Base-by-base conservation (phyloP, 2,329 filamentous ascomycete genomes). In the Fusarium sp. region DNA sequence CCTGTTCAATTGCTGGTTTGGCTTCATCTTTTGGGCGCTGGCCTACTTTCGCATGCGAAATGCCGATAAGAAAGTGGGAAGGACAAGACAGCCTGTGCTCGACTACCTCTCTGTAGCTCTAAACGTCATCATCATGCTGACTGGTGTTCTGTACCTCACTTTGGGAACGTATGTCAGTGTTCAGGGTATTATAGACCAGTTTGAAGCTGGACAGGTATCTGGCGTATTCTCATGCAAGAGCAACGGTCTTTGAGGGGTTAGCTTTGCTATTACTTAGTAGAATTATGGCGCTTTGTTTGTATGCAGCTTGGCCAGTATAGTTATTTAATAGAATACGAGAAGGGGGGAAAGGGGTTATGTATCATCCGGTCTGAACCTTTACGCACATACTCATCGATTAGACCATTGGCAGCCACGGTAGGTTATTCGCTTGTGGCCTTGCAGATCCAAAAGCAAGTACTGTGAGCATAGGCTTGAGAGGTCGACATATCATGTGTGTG, bases 21-120 rank as follows among this genome's bases (percentile, higher is more conserved):
- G 94, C 24, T 98, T 97, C 84, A 97, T 97, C 76, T 98, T 97
- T 83, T 98, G 92, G 92, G 92, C 91, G 11, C 85, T 93, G 2
- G 92, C 92, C 2, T 95, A 93, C 77, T 87, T 94, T 73, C 87
- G 91, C 57, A 93, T 94, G 91, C 86, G 92, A 47, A 82, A 82
- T 30, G 90, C 87, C 4, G 91, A 93, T 7, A 76, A 83, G 1
- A 81, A 83, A 0, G 84, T 86, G 34, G 84, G 86, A 55, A 85
- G 83, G 61, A 82, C 80, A 3, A 82, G 86, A 22, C 87, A 87
- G 45, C 74, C 65, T 9, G 25, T 89, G 45, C 81, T 85, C 2
- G 86, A 87, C 27, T 81, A 78, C 52, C 73, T 88, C 7, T 86
- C 88, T 30, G 84, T 90, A n/a, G 80, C 81, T 0, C 78, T 97